Percentiles rank a stretch among this genome's conserved stretches.
These are phyloP conservation scores for Casuarina equisetifolia DNA, from an alignment of 306 rosid species.

Conservation along the genomic window DNA sequence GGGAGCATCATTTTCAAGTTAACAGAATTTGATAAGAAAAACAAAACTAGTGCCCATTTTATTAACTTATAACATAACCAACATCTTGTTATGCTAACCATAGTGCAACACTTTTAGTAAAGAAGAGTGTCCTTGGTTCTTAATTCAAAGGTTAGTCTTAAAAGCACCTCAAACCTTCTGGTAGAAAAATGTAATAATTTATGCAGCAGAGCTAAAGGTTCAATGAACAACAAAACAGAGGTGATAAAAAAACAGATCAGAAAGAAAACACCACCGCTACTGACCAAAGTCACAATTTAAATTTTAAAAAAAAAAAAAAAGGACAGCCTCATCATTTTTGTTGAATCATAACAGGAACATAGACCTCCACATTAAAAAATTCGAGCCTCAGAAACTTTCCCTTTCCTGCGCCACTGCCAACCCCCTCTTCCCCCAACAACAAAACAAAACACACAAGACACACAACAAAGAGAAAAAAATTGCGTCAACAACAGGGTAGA, in stretches of 20 bases:
- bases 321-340: neutral
- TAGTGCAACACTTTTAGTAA: neutral
- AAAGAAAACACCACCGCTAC: neutral
- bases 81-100: neutral
- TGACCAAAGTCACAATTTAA: neutral
- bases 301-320: neutral
- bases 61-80: neutral
- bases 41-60: neutral
- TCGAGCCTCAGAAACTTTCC: neutral
- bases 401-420: too few species aligned
- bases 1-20: conserved; percentile 2
- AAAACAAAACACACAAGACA: conserved; percentile 11
- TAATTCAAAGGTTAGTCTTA: neutral
- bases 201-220: neutral
- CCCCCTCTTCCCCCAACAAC: neutral
- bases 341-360: conserved; percentile 1
- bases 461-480: too few species aligned
- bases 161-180: neutral
- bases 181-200: neutral
- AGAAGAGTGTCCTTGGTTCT: neutral
- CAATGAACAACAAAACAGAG: neutral
- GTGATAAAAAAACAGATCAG: neutral
- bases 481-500: too few species aligned
- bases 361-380: conserved; percentile 21
- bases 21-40: neutral